Evolutionary conservation across 129 eudicot genomes (phyloP), one percentile per base, ranked within the genome.

Genomic region (Centella asiatica): DNA sequence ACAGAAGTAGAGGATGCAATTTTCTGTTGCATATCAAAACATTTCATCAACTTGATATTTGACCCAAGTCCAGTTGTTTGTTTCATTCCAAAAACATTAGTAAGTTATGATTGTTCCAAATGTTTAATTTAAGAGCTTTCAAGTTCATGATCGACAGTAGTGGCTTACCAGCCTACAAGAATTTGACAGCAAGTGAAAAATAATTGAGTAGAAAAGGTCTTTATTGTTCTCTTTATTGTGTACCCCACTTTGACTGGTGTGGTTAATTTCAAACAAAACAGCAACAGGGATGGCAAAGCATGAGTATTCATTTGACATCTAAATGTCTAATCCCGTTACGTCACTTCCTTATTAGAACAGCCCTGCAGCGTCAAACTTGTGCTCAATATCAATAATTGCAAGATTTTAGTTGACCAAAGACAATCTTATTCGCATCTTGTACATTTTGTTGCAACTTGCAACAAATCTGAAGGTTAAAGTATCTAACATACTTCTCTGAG

Each of bases 201-300:
- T 53, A 34, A 40, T 58, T 58, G 63, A 14, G 13, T 44, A 27
- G n/a, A n/a, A 54, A 24, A 31, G 32, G 34, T 48, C 51, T 22
- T 33, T 4, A 40, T 12, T 57, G 9, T 6, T 42, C n/a, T 29
- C 9, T 33, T 2, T 34, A 33, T 33, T 11, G 27, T n/a, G 45
- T 58, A 58, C 63, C 63, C 46, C 47, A 34, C 46, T 4, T 8
- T 34, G 11, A 58, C 63, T 58, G 46, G 19, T 17, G n/a, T 34
- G 46, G n/a, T n/a, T n/a, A n/a, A 19, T 58, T 15, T 33, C 26
- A 57, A 56, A 42, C 17, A 25, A 19, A 56, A 40, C 24, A 56
- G 42, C 8, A 33, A 34, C 20, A 40, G 62, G n/a, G 24, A 23
- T 20, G 28, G 19, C 27, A 10, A 46, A 46, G 19, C 23, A 15